Evolutionary conservation across 495 filamentous ascomycete species (phyloP), one percentile per base, ranked within the genome.

Genomic region (Corynascus novoguineensis): DNA sequence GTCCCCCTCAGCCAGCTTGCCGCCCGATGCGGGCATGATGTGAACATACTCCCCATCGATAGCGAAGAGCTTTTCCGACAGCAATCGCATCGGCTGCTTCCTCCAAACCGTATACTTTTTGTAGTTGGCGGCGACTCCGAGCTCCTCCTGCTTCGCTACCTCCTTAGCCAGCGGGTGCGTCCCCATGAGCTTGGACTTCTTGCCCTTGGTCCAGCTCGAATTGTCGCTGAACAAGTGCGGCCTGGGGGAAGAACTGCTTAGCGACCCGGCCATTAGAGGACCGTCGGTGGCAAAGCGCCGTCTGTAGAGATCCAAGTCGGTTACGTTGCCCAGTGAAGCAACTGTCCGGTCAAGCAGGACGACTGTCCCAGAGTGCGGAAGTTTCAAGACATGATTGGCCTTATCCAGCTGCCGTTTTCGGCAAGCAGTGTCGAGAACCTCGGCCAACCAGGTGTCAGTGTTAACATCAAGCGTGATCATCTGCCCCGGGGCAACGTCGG

Each of bases 1-100:
- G 73, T 78, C 84, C 0, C 80, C 83, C 32, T 83, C 81, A 28
- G 79, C 76, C 49, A 78, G 72, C 62, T 82, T 83, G 31, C 78
- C 79, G 27, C 75, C 72, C 4, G 78, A 79, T 0, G 78, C 76
- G 4, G 93, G 91, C 78, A 95, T 86, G 61, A 97, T 91, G 70
- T 97, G 93, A 68, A 98, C 82, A 63, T 95, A 96, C 67, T 98
- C 93, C 44, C 90, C 90, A 66, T 97, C 93, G 59, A 98, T 90
- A 7, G 88, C 86, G 25, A 98, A 76, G 14, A 95, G 83, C 37
- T 88, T 84, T 65, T 89, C 84, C 4, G 89, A 84, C 34, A 93
- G 85, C 68, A 98, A 90, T 27, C 90, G 85, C 89, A 97, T 96
- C 19, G 89, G 85, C 65, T 96, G 91, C 68, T 95, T 96, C 61